A percentile compares a stretch with the other conserved stretches of the same genome.
phyloP scores from a whole-genome alignment of 2,329 filamentous ascomycete species.

The Fusarium azukiicola region DNA sequence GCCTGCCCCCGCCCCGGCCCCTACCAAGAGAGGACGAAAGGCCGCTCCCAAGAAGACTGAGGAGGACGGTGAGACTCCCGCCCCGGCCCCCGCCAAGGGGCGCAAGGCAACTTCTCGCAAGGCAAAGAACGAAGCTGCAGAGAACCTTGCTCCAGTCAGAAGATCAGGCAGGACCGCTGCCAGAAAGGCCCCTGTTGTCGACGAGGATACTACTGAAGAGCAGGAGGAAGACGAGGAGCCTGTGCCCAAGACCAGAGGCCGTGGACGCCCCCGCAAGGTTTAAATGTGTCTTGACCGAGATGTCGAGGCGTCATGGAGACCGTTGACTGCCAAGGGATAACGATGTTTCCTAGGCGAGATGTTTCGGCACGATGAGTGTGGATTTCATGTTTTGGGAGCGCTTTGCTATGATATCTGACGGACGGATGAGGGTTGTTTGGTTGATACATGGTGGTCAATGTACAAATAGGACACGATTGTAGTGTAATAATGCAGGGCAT shows the following conservation, averaged over 20 bases:
- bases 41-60: constrained; percentile 29
- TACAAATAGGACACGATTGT: neutral
- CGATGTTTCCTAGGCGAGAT: constrained; percentile 21
- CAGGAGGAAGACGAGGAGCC: constrained; percentile 53
- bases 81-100: constrained; percentile 52
- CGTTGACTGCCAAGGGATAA: neutral
- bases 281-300: neutral
- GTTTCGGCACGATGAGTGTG: constrained; percentile 19
- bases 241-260: constrained; percentile 56
- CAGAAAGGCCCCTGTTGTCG: constrained; percentile 41
- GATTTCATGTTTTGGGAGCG: constrained; percentile 32
- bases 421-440: constrained; percentile 10
- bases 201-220: constrained; percentile 38
- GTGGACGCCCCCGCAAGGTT: constrained; percentile 54
- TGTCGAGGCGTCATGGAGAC: neutral
- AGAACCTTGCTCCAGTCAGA: constrained; percentile 42
- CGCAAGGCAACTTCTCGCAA: constrained; percentile 37
- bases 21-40: constrained; percentile 42
- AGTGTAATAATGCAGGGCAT: constrained; percentile 11
- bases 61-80: constrained; percentile 43
- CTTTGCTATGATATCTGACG: constrained; percentile 21
- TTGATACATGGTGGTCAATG: constrained; percentile 6
- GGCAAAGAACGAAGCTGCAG: constrained; percentile 47
- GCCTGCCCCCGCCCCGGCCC: constrained; percentile 15
- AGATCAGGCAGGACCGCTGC: constrained; percentile 42